These are phyloP conservation scores for Rickenella mellea DNA, from an alignment of 768 basidiomycete genomes.

Conservation along the genomic window DNA sequence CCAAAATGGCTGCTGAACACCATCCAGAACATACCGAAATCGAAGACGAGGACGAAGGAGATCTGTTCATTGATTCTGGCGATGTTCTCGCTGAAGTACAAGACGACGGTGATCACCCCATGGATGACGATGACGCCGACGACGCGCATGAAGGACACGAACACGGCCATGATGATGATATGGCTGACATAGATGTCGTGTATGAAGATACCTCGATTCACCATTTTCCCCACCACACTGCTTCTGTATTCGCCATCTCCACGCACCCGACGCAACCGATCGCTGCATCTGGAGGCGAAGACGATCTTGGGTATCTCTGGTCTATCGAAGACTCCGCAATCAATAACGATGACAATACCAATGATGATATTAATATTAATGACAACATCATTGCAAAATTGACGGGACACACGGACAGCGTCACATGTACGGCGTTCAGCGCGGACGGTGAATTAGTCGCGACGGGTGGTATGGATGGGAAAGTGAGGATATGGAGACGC, in stretches of 20 bases:
- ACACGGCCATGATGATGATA: constrained; percentile 27
- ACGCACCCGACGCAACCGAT: constrained; percentile 77
- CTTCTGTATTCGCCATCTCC: constrained; percentile 79
- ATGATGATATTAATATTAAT: no score
- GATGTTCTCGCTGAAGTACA: constrained; percentile 58
- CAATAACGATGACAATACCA: no score
- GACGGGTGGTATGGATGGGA: constrained; percentile 98
- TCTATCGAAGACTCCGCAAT: no score
- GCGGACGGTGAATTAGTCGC: constrained; percentile 86
- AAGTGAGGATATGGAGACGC: constrained; percentile 84
- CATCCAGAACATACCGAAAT: constrained; percentile 28
- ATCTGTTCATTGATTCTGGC: constrained; percentile 54
- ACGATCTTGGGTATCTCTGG: constrained; percentile 93
- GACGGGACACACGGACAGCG: constrained; percentile 89
- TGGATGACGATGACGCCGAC: constrained; percentile 57
- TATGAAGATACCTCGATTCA: constrained; percentile 59
- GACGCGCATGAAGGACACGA: constrained; percentile 44
- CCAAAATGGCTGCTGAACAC: constrained; percentile 11
- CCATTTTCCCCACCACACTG: constrained; percentile 54
- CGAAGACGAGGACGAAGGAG: constrained; percentile 37
- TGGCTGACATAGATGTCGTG: constrained; percentile 15
- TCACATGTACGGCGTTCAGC: constrained; percentile 72
- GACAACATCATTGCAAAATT: constrained; percentile 77
- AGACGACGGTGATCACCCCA: constrained; percentile 58
- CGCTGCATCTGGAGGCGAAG: constrained; percentile 89